A percentile compares a stretch with the other conserved stretches of the same genome.
These are phyloP conservation scores for Mycogone perniciosa DNA, from an alignment of 2,329 filamentous ascomycete genomes.

Conservation along the genomic window DNA sequence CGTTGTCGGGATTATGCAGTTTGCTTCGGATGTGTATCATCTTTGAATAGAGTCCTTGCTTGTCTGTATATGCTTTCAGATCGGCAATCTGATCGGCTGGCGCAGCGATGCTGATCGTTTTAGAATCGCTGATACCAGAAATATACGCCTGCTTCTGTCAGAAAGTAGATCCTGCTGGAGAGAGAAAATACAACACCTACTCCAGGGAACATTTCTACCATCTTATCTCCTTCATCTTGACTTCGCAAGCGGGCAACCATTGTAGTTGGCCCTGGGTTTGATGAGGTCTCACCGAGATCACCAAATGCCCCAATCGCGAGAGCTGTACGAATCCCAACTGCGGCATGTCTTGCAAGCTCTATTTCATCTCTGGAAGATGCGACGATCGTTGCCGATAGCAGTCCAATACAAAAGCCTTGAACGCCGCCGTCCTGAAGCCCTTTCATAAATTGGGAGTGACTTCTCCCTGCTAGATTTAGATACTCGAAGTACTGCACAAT, in stretches of 20 bases:
- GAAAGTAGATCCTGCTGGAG: not conserved
- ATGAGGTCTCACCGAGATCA: conserved; percentile 10
- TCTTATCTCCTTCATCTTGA: not conserved
- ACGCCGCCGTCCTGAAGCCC: conserved; percentile 6
- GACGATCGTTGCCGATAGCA: conserved; percentile 14
- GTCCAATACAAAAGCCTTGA: conserved; percentile 17
- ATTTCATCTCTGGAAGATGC: conserved; percentile 12
- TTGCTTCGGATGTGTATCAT: conserved; percentile 16
- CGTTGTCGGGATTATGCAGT: conserved; percentile 14
- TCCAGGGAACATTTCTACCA: not conserved
- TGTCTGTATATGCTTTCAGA: conserved; percentile 10
- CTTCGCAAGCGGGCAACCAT: not conserved
- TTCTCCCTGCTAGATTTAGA: conserved; percentile 3
- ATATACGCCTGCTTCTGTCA: conserved; percentile 11
- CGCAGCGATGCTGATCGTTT: conserved; percentile 14
- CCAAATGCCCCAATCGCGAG: conserved; percentile 16
- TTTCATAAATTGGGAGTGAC: conserved; percentile 9
- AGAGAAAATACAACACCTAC: not conserved
- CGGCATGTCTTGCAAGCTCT: conserved; percentile 10
- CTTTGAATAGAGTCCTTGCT: conserved; percentile 13
- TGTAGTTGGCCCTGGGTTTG: conserved; percentile 10
- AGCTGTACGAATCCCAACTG: conserved; percentile 11
- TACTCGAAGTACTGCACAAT: conserved; percentile 15
- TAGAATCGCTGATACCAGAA: conserved; percentile 14
- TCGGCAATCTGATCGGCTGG: conserved; percentile 9